A percentile compares a stretch with the other conserved stretches of the same genome.
Evolutionary conservation across 805 yeast genomes (phyloP).

Genomic region (Metschnikowia hibisci): DNA sequence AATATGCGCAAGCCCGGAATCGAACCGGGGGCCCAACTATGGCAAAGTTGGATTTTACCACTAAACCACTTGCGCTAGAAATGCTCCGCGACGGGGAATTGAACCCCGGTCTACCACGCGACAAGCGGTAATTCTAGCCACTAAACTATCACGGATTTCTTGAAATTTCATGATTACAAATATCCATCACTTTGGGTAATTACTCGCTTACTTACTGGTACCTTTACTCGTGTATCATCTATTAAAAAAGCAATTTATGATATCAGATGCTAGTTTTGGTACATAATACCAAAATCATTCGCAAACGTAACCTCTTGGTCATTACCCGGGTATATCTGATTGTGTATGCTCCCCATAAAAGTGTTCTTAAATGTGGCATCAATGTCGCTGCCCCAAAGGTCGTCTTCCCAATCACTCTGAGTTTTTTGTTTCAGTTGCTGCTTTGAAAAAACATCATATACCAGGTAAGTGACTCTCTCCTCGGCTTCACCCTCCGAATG

Average conservation of each 20-base stretch:
- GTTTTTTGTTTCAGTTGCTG: background rate
- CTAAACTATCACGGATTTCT: slow-evolving; percentile 21
- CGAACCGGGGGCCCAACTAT: slow-evolving; percentile 22
- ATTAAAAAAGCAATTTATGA: too few species aligned
- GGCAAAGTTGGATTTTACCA: slow-evolving; percentile 19
- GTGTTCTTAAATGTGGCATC: background rate
- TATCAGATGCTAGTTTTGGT: too few species aligned
- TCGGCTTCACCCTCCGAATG: background rate
- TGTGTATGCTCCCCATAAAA: background rate
- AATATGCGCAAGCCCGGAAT: slow-evolving; percentile 22
- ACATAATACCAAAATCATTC: too few species aligned
- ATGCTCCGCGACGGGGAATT: slow-evolving; percentile 23
- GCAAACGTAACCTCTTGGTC: too few species aligned
- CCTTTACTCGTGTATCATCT: too few species aligned
- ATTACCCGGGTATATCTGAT: background rate
- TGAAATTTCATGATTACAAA: too few species aligned
- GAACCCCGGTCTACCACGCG: slow-evolving; percentile 25
- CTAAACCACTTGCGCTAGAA: slow-evolving; percentile 21
- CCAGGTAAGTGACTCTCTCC: background rate
- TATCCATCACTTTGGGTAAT: too few species aligned
- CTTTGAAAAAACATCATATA: background rate
- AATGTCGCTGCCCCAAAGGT: background rate
- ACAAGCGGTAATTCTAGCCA: slow-evolving; percentile 23
- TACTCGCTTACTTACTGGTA: too few species aligned
- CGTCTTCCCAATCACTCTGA: background rate